Evolutionary conservation across 1,284 basidiomycete genomes (phyloP).

Genomic region (Athelia sp.): DNA sequence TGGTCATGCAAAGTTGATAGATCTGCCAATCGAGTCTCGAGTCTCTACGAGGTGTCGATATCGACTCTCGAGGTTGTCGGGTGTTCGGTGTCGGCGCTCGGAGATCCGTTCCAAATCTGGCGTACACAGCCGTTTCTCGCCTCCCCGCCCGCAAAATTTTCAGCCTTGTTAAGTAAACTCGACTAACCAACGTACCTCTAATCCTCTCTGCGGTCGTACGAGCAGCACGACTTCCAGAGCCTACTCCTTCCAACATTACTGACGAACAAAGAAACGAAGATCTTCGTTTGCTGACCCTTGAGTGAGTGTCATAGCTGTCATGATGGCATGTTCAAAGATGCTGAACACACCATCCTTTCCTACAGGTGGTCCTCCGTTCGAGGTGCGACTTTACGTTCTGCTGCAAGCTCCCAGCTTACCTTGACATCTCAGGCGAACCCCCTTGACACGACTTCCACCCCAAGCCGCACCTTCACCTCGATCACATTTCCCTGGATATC

Average conservation of each 20-base stretch:
- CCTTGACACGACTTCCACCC: conserved; percentile 53
- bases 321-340: conserved; percentile 1
- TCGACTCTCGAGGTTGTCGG: neutral
- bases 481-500: conserved; percentile 14
- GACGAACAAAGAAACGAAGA: conserved; percentile 72
- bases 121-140: neutral
- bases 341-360: conserved; percentile 8
- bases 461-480: conserved; percentile 8
- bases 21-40: too few relatives aligned
- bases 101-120: neutral
- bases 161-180: neutral
- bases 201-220: conserved; percentile 30
- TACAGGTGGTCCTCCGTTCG: conserved; percentile 75
- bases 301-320: conserved; percentile 39
- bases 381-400: conserved; percentile 40
- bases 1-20: too few relatives aligned
- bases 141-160: neutral
- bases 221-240: conserved; percentile 32
- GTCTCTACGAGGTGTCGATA: too few relatives aligned
- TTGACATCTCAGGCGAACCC: conserved; percentile 58
- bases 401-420: conserved; percentile 3
- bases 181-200: neutral
- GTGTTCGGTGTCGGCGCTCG: neutral
- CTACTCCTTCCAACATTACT: conserved; percentile 52
- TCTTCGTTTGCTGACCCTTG: conserved; percentile 77